phyloP scores from a whole-genome alignment of 1,284 basidiomycete species.

The Tetrapyrgos nigripes region DNA sequence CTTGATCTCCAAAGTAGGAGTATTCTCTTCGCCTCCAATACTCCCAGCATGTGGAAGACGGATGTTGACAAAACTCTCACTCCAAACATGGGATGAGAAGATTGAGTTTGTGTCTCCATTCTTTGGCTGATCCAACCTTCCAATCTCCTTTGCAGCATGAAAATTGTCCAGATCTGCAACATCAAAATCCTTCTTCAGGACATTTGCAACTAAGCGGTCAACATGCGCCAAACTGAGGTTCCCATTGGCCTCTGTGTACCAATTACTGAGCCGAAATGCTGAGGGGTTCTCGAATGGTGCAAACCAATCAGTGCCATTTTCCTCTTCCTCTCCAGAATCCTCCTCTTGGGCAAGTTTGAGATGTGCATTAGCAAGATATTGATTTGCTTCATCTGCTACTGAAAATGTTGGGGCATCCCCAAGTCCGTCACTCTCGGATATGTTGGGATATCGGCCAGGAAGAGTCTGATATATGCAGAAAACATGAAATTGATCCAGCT shows the following conservation, averaged over 20 bases:
- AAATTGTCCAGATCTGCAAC: constrained; percentile 2
- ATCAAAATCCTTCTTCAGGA: constrained; percentile 4
- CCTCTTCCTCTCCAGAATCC: no score
- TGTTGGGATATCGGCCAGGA: no score
- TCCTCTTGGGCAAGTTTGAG: no score
- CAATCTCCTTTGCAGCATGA: neutral
- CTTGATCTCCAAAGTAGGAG: neutral
- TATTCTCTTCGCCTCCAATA: neutral
- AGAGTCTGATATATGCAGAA: no score
- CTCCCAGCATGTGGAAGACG: neutral
- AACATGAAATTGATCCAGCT: no score
- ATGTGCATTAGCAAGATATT: no score
- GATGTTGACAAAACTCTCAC: neutral
- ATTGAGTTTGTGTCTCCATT: neutral
- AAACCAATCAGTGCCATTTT: neutral
- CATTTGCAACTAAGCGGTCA: constrained; percentile 5
- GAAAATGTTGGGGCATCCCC: no score
- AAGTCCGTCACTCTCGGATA: no score
- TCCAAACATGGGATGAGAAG: constrained; percentile 7
- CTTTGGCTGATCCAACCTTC: neutral
- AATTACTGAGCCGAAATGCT: constrained; percentile 3
- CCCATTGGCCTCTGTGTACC: neutral
- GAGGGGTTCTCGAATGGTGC: neutral
- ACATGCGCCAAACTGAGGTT: neutral
- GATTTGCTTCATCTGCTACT: no score